Conservation (phyloP, 1,139 yeast species). For the Taphrina deformans region DNA sequence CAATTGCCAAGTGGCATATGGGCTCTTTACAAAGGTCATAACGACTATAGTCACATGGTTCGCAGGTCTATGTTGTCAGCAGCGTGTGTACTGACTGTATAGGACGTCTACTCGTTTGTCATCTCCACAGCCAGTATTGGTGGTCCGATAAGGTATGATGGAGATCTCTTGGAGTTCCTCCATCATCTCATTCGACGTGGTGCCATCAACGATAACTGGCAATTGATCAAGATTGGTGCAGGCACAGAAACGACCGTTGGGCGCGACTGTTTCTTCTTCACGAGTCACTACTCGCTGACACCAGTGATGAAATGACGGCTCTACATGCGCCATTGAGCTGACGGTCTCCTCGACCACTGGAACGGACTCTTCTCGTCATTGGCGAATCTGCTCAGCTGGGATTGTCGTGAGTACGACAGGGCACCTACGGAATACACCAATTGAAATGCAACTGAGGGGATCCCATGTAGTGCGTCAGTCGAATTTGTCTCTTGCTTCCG, state of each 20-base stretch:
- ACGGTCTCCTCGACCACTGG: too few relatives aligned
- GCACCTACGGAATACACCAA: too few relatives aligned
- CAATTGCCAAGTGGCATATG: neutral
- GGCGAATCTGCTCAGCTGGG: too few relatives aligned
- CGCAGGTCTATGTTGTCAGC: neutral
- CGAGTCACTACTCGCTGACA: neutral
- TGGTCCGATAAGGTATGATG: neutral
- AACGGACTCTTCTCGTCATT: too few relatives aligned
- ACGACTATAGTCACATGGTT: neutral
- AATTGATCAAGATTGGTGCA: neutral
- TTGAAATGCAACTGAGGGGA: too few relatives aligned
- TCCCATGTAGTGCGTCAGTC: too few relatives aligned
- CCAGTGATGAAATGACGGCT: neutral
- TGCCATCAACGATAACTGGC: neutral
- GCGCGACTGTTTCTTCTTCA: neutral
- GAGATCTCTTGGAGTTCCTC: neutral
- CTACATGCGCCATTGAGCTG: too few relatives aligned
- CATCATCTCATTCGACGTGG: neutral
- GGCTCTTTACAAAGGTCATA: neutral
- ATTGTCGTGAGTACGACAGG: too few relatives aligned
- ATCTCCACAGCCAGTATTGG: neutral
- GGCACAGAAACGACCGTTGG: constrained; percentile 4
- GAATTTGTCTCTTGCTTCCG: neutral
- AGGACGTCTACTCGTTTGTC: constrained; percentile 14
- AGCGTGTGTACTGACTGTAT: neutral